phyloP scores from a whole-genome alignment of 345 rosid genomes.

The thale cress (Arabidopsis thaliana) region TAIR10.1 NC_003075.7:6320501-6321000 shows the following conservation, averaged over 20 bases:
- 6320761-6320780: slow-evolving; percentile 2
- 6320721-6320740: slow-evolving; percentile 14
- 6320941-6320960: slow-evolving; percentile 30
- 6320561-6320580: background rate
- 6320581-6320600: slow-evolving; percentile 13
- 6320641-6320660: background rate
- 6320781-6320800: background rate
- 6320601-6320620: background rate
- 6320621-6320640: background rate
- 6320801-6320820: slow-evolving; percentile 33
- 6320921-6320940: slow-evolving; percentile 6
- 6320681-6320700: background rate
- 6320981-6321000: slow-evolving; percentile 57
- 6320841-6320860: background rate
- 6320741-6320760: slow-evolving; percentile 14
- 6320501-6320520: slow-evolving; percentile 10
- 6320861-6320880: background rate
- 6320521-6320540: background rate
- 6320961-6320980: slow-evolving; percentile 45
- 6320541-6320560: background rate
- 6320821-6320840: slow-evolving; percentile 7
- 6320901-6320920: background rate
- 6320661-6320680: slow-evolving; percentile 8
- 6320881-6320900: slow-evolving; percentile 18
- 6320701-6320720: slow-evolving; percentile 15